Base-by-base conservation (phyloP, 768 basidiomycete species). In the Lactifluus rugatus region DNA sequence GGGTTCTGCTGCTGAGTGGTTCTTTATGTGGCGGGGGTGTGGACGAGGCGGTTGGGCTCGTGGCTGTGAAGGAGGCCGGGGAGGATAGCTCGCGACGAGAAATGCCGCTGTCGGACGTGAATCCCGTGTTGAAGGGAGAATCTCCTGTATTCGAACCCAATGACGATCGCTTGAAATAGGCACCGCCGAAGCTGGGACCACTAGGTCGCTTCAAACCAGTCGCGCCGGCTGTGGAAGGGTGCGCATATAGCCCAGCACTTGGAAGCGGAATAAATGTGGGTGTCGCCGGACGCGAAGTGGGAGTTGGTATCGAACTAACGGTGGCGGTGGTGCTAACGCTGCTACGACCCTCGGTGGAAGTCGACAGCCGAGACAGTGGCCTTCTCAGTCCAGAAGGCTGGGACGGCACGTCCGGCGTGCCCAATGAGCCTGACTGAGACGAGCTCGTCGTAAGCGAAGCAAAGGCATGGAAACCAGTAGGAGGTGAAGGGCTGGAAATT, bases 181-280 rank as follows among this genome's bases (percentile, higher is more conserved):
- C 48, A 34, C 60, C 66, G 17, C 73, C 73, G 28, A 73, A 66
- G 16, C 69, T 60, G 6, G 81, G 79, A 0, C 78, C 82, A 25
- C 74, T 79, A 1, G 85, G 83, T 44, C 83, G 80, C 69, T 87
- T 89, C 57, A 81, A 66, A 2, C 78, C 78, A 31, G 71, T 69
- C 11, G 68, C 67, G 10, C 76, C 76, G 32, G 73, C 63, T 11
- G 63, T 64, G 34, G 63, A 54, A 21, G 61, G n/a, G 31, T 72
- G n/a, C 73, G 54, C 66, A 59, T 81, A 79, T 23, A 80, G 58
- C 39, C 79, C 73, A 26, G 75, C 70, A 25, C 81, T 76, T 2
- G 87, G 84, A 31, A 88, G 63, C n/a, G 87, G 87, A 25, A 90
- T 74, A 65, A 85, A 84, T 17, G 87, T 88, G 9, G 88, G 88